Conservation (phyloP, 257 asterid species). For the Solanum raphanifolium region DNA sequence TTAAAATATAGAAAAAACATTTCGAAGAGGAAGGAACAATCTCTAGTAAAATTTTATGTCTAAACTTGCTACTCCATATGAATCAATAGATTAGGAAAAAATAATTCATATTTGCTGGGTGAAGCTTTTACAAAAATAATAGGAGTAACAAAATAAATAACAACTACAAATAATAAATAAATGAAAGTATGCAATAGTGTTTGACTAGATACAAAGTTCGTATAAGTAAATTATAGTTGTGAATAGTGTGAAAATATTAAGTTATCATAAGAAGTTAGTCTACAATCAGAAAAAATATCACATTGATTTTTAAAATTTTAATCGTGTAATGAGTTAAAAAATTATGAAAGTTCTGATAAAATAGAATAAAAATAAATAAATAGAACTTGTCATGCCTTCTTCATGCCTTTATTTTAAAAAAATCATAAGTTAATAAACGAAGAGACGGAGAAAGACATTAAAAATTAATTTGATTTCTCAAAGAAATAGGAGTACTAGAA, state of each 20-base stretch:
- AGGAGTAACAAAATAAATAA: neutral
- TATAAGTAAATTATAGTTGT: neutral
- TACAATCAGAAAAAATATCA: neutral
- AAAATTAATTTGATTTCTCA: neutral
- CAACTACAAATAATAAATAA: neutral
- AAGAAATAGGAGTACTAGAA: neutral
- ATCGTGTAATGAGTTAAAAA: neutral
- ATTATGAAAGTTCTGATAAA: neutral
- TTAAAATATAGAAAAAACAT: too few species aligned
- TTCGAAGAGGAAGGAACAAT: neutral
- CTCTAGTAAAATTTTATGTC: neutral
- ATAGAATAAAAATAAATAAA: neutral
- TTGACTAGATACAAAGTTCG: neutral
- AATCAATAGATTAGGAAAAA: neutral
- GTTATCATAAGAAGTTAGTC: neutral
- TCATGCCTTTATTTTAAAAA: neutral
- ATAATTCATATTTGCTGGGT: neutral
- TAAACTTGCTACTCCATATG: neutral
- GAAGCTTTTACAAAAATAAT: neutral
- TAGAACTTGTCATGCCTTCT: neutral
- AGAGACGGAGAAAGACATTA: neutral
- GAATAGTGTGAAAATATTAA: neutral
- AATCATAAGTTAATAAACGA: neutral
- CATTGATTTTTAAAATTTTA: neutral
- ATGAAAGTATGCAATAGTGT: neutral